Evolutionary conservation across 805 yeast genomes (phyloP).

Genomic region (Citeromyces nyonsensis): DNA sequence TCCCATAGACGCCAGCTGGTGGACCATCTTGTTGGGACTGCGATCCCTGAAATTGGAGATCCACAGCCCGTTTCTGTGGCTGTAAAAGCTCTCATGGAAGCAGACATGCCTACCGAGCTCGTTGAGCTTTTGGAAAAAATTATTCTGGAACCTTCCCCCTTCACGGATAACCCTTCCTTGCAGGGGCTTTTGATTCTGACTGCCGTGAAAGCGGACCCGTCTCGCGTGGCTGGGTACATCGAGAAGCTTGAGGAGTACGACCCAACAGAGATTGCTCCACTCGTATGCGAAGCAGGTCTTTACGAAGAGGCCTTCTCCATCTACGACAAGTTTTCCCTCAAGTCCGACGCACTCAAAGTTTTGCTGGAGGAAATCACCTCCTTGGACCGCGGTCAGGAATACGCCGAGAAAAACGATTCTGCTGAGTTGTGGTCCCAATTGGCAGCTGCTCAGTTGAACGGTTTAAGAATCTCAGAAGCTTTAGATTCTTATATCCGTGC

Average conservation of each 20-base stretch:
- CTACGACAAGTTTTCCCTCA: slow-evolving; percentile 69
- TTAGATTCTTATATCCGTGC: slow-evolving; percentile 86
- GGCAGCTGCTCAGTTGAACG: slow-evolving; percentile 92
- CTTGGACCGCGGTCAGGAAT: slow-evolving; percentile 85
- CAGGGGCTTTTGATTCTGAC: slow-evolving; percentile 89
- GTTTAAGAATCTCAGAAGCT: slow-evolving; percentile 83
- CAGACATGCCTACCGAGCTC: slow-evolving; percentile 82
- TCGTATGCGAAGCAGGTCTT: slow-evolving; percentile 78
- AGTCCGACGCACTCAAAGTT: slow-evolving; percentile 73
- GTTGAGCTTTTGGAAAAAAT: slow-evolving; percentile 92
- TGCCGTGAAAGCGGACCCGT: slow-evolving; percentile 88
- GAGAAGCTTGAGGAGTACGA: slow-evolving; percentile 86
- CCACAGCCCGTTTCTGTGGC: slow-evolving; percentile 91
- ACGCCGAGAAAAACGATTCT: slow-evolving; percentile 77
- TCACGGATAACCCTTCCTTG: slow-evolving; percentile 85
- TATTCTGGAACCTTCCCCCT: slow-evolving; percentile 93
- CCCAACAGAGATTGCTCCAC: slow-evolving; percentile 85
- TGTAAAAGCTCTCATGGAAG: slow-evolving; percentile 92
- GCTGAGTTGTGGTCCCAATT: slow-evolving; percentile 89
- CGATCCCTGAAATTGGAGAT: slow-evolving; percentile 84
- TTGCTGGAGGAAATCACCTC: slow-evolving; percentile 88
- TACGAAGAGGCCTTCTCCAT: slow-evolving; percentile 91
- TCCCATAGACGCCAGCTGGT: slow-evolving; percentile 80
- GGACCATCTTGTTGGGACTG: slow-evolving; percentile 91
- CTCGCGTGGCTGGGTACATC: slow-evolving; percentile 69